Conservation (phyloP, 2,329 filamentous ascomycete species). For the Diplodia corticola region DNA sequence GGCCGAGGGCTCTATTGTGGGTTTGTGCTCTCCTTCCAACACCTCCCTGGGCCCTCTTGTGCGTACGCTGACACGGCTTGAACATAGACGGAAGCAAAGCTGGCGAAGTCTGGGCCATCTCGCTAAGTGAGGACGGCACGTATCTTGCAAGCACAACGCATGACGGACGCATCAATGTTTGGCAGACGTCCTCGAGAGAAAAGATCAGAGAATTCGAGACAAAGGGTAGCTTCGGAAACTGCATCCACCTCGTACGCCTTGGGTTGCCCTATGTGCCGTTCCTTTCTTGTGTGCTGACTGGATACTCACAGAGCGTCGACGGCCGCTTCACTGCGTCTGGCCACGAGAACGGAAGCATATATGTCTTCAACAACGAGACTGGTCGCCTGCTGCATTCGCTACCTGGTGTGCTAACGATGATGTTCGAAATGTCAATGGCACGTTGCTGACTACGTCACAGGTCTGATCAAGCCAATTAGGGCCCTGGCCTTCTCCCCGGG, state of each 20-base stretch:
- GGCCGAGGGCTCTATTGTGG: constrained; percentile 51
- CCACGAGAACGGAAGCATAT: constrained; percentile 87
- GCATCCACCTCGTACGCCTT: constrained; percentile 70
- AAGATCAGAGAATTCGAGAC: constrained; percentile 87
- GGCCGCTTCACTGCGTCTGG: constrained; percentile 87
- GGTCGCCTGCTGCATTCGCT: constrained; percentile 83
- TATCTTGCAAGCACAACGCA: constrained; percentile 86
- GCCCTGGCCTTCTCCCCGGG: constrained; percentile 85
- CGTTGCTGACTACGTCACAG: constrained; percentile 45
- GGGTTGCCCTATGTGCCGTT: background rate
- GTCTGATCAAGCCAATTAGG: constrained; percentile 83
- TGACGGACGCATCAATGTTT: constrained; percentile 86
- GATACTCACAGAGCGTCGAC: constrained; percentile 58
- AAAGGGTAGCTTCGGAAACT: constrained; percentile 86
- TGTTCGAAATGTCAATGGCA: background rate
- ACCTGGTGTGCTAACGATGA: background rate
- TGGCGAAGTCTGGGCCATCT: constrained; percentile 82
- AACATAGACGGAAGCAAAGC: constrained; percentile 56
- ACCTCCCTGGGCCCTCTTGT: background rate
- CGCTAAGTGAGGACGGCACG: constrained; percentile 78
- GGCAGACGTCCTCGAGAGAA: constrained; percentile 61
- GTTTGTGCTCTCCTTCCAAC: constrained; percentile 29
- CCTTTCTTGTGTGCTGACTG: background rate
- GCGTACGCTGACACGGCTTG: background rate
- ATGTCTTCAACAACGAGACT: constrained; percentile 92